Evolutionary conservation across 169 alveolate species (phyloP), one percentile per base, ranked within the genome.

Genomic region (Amoebophrya sp.): DNA sequence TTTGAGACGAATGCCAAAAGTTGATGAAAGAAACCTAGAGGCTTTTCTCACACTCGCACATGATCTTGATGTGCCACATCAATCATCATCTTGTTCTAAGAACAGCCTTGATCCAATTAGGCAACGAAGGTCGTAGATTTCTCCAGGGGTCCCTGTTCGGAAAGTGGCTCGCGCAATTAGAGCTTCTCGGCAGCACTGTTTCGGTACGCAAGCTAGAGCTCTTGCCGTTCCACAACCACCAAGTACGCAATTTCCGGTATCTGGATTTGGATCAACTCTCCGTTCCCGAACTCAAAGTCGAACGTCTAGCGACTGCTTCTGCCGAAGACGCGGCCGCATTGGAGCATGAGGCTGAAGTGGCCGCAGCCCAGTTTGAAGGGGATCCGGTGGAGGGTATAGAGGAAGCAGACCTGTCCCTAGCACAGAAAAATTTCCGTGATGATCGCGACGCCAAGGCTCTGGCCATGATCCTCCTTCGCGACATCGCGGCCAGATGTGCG

Each of bases 381-480:
- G 83, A 65, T 26, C 83, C 83, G 83, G n/a, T 26, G 2, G 83
- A 65, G 33, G 33, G 26, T 0, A 18, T 18, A 29, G 83, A 65
- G 26, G 83, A 65, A 36, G 38, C 18, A 18, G 83, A 65, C 26
- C 26, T 65, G 36, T 26, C 83, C 83, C 83, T 65, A 6, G 38
- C 83, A 29, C 83, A 65, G 83, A 10, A 6, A 6, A 1, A 65
- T 26, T 65, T 6, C 83, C 18, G n/a, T 29, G 83, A 6, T 10
- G 83, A 65, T 26, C 12, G 33, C 33, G 2, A 1, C 36, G 23
- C 76, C n/a, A 53, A 53, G 76, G 76, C 10, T 23, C 76, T 53
- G 76, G 76, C 76, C n/a, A 53, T 53, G 76, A 53, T 53, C 76
- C 76, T 53, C 76, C 76, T n/a, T n/a, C n/a, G n/a, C n/a, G n/a